These are phyloP conservation scores for Rhinocladiella mackenziei DNA, from an alignment of 2,329 filamentous ascomycete species.

Conservation along the genomic window DNA sequence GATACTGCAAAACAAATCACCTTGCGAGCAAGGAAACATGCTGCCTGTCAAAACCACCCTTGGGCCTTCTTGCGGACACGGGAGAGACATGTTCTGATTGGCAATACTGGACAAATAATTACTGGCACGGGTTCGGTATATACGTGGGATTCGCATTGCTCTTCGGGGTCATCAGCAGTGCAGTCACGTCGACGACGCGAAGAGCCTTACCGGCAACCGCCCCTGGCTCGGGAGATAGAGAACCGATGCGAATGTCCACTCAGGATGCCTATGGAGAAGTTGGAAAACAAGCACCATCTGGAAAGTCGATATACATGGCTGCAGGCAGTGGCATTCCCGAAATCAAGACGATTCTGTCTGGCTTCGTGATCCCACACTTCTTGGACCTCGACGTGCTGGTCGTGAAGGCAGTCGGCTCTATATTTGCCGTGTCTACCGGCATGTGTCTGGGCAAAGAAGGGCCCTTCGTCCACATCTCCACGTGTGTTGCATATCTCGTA, in stretches of 20 bases:
- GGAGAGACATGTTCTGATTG: conserved; percentile 42
- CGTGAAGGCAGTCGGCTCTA: conserved; percentile 56
- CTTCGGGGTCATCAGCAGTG: conserved; percentile 49
- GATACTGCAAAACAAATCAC: conserved; percentile 49
- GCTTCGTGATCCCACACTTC: conserved; percentile 58
- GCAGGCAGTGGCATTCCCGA: conserved; percentile 58
- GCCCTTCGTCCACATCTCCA: conserved; percentile 59
- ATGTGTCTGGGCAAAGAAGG: conserved; percentile 62
- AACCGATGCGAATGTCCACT: conserved; percentile 43
- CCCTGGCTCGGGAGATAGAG: conserved; percentile 38
- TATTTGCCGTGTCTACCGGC: conserved; percentile 56
- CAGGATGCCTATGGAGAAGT: conserved; percentile 41
- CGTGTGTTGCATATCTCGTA: conserved; percentile 54
- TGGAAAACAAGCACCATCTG: conserved; percentile 38
- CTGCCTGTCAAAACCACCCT: conserved; percentile 39
- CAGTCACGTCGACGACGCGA: conserved; percentile 50
- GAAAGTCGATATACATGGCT: conserved; percentile 57
- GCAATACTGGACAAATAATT: conserved; percentile 43
- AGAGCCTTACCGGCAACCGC: conserved; percentile 45
- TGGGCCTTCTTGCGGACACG: conserved; percentile 23
- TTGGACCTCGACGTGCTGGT: conserved; percentile 53
- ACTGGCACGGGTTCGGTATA: conserved; percentile 43
- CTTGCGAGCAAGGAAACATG: conserved; percentile 50
- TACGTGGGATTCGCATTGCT: conserved; percentile 49
- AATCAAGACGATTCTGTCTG: conserved; percentile 59